Conservation (phyloP, 148 eudicot species). For the Bassia scoparia region DNA sequence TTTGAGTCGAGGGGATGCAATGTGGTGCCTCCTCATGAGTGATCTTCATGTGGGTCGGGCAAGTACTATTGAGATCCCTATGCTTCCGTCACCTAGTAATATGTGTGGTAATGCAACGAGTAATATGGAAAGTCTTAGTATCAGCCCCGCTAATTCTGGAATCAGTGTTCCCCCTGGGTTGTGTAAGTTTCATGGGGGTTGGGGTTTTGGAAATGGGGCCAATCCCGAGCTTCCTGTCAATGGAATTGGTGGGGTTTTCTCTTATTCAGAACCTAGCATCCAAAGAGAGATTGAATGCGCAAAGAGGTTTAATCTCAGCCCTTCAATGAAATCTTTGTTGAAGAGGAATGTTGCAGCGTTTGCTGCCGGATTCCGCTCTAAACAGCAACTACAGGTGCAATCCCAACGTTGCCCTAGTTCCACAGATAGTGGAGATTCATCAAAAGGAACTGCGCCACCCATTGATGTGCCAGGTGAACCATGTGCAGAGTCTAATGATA, state of each 20-base stretch:
- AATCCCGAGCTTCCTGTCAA: constrained; percentile 54
- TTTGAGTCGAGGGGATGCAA: constrained; percentile 86
- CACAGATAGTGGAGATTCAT: constrained; percentile 36
- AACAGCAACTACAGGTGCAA: constrained; percentile 45
- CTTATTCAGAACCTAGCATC: constrained; percentile 46
- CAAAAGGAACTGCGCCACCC: constrained; percentile 35
- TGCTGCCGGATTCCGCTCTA: constrained; percentile 80
- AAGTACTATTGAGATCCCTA: constrained; percentile 77
- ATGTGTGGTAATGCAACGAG: constrained; percentile 28
- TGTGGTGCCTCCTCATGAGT: constrained; percentile 99
- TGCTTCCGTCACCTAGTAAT: constrained; percentile 45
- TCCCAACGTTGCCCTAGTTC: constrained; percentile 47
- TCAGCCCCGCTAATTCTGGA: constrained; percentile 32
- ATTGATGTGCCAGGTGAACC: constrained; percentile 33
- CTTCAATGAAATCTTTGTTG: constrained; percentile 76
- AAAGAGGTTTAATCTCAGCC: constrained; percentile 84
- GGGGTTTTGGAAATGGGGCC: constrained; percentile 76
- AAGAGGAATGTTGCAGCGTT: constrained; percentile 85
- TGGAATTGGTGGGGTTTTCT: constrained; percentile 49
- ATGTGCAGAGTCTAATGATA: constrained; percentile 44
- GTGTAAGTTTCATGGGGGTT: constrained; percentile 80
- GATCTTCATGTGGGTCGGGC: constrained; percentile 94
- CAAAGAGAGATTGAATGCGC: constrained; percentile 83
- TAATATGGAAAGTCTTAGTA: constrained; percentile 40
- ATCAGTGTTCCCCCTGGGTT: constrained; percentile 56